Evolutionary conservation across 768 basidiomycete genomes (phyloP), one percentile per base, ranked within the genome.

Genomic region (Epithele typhae): DNA sequence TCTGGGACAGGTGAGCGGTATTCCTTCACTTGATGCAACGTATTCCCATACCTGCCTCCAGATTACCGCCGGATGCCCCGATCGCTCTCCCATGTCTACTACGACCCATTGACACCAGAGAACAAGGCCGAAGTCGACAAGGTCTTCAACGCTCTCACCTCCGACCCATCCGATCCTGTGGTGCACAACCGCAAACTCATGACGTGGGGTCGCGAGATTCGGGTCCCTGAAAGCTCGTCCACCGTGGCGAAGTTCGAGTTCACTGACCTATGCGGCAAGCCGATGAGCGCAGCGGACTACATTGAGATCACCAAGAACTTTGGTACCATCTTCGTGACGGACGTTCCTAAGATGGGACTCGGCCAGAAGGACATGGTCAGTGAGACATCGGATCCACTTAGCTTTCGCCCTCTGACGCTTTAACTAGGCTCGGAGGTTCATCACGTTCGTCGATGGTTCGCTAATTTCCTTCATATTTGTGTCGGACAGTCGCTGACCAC

Each of bases 11-110:
- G 92, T 87, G 41, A 48, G 74, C 60, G n/a, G 25, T 25, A 15
- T 15, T 40, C 3, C 19, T 10, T 36, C 27, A 7, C 46, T 25
- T 17, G 6, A 3, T 12, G 17, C 23, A n/a, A 35, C 25, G 3
- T 14, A 3, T n/a, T 15, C 35, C 43, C 32, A 32, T 25, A 50
- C 32, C 25, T n/a, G 17, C 17, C 10, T 45, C 12, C 55, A 92
- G 95, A 99, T 64, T 98, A 99, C 68, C 88, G 96, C 40, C 87
- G 92, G 40, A 78, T 96, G 55, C 93, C 95, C 15, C 81, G 92
- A 40, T 88, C 87, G 2, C 76, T 96, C n/a, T 92, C 92, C 1
- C 84, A 93, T 56, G 92, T 95, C 40, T 99, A 98, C 69, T 94
- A 86, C 58, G 70, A 86, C 57, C 94, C 96, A 0, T 68, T 96